Conservation (phyloP, 2,329 filamentous ascomycete species). For the Penicillium sp. region DNA sequence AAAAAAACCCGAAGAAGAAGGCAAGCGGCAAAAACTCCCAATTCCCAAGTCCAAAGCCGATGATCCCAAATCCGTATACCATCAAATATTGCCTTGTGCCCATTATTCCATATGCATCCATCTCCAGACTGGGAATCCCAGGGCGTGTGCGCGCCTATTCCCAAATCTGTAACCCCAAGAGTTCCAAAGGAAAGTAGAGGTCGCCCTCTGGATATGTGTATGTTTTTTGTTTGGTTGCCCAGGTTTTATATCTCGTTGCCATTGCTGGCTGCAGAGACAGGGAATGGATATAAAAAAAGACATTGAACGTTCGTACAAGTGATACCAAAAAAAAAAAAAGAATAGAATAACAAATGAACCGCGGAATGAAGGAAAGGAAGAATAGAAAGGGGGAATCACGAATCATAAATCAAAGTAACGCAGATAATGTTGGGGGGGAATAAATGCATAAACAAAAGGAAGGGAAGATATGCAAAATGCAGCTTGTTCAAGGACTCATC, state of each 20-base stretch:
- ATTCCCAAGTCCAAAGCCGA: conserved; percentile 9
- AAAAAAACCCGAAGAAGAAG: conserved; percentile 8
- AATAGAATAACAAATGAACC: background rate
- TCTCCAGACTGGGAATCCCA: conserved; percentile 1
- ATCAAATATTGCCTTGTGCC: conserved; percentile 12
- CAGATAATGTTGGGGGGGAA: background rate
- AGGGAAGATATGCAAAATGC: background rate
- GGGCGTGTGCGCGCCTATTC: conserved; percentile 13
- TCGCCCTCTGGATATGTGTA: conserved; percentile 26
- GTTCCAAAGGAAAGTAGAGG: conserved; percentile 24
- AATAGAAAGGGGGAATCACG: conserved; percentile 5
- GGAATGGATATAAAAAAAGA: background rate
- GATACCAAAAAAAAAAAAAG: background rate
- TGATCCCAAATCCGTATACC: conserved; percentile 8
- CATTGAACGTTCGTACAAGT: background rate
- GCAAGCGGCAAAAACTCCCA: conserved; percentile 5
- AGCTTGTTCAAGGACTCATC: conserved; percentile 17
- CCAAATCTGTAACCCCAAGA: conserved; percentile 6
- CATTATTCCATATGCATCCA: conserved; percentile 12
- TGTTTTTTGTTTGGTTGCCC: conserved; percentile 16
- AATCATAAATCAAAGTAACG: conserved; percentile 8
- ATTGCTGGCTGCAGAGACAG: background rate
- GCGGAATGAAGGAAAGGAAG: conserved; percentile 4
- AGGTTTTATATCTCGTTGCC: conserved; percentile 1
- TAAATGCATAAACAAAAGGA: background rate